Conservation (phyloP, 805 yeast species). For the Wickerhamiella sergipiensis region DNA sequence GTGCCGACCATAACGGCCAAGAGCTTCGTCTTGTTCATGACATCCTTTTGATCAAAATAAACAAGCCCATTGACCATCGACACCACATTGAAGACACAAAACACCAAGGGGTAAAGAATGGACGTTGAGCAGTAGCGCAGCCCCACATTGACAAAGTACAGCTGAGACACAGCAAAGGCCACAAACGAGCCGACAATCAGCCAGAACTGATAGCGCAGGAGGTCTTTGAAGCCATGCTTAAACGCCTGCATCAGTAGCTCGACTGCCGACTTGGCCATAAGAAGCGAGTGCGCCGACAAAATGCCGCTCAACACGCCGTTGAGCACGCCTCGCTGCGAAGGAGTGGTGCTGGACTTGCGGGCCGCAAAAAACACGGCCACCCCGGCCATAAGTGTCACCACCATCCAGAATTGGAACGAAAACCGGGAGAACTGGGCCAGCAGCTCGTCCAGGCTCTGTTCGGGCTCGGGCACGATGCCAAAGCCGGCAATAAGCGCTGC, state of each 20-base stretch:
- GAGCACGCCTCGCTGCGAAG: constrained; percentile 33
- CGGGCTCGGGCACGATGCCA: constrained; percentile 47
- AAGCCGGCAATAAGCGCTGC: constrained; percentile 66
- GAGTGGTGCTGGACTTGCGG: not conserved
- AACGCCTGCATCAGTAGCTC: constrained; percentile 45
- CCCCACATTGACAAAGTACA: constrained; percentile 62
- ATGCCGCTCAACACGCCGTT: constrained; percentile 64
- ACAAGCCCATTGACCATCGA: constrained; percentile 55
- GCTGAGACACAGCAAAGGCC: constrained; percentile 50
- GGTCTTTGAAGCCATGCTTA: constrained; percentile 24
- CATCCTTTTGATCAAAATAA: constrained; percentile 38
- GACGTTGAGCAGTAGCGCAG: constrained; percentile 58
- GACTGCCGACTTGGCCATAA: constrained; percentile 74
- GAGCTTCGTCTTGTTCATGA: constrained; percentile 25
- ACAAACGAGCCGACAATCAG: constrained; percentile 33
- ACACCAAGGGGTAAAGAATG: constrained; percentile 69
- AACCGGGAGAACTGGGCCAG: constrained; percentile 29
- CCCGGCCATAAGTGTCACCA: constrained; percentile 24
- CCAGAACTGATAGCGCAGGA: constrained; percentile 33
- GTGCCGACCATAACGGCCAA: constrained; percentile 38
- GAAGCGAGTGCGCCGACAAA: constrained; percentile 70
- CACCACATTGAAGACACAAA: constrained; percentile 64
- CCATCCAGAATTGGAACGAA: constrained; percentile 47
- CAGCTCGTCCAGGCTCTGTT: constrained; percentile 36
- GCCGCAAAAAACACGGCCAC: constrained; percentile 14